Evolutionary conservation across 192 early-diverging fungal genomes (phyloP).

Genomic region (Pilaira anomala): DNA sequence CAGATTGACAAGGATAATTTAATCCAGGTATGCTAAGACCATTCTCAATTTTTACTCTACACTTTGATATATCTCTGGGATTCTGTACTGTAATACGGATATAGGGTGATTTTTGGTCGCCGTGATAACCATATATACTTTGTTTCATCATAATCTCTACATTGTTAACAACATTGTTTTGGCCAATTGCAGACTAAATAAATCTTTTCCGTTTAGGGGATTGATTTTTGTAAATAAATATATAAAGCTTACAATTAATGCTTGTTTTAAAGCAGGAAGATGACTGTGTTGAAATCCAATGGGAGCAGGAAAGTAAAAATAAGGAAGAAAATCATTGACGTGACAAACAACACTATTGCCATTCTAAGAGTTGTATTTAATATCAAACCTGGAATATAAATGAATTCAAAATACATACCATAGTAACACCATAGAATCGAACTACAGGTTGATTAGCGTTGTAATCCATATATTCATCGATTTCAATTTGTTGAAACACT

Average conservation of each 20-base stretch:
- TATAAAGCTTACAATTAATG: slow-evolving; percentile 52
- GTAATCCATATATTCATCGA: slow-evolving; percentile 75
- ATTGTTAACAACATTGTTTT: slow-evolving; percentile 44
- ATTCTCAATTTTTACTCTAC: slow-evolving; percentile 40
- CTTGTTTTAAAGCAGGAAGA: slow-evolving; percentile 46
- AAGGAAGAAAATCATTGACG: slow-evolving; percentile 87
- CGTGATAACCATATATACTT: slow-evolving; percentile 86
- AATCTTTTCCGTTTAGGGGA: too few species aligned
- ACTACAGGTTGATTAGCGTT: slow-evolving; percentile 53
- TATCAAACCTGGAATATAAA: neutral
- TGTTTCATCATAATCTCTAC: slow-evolving; percentile 76
- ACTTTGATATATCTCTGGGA: slow-evolving; percentile 41
- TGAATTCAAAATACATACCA: slow-evolving; percentile 44
- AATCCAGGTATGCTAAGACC: slow-evolving; percentile 57
- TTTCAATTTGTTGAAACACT: slow-evolving; percentile 96
- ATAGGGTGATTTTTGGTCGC: slow-evolving; percentile 75
- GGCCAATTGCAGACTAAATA: slow-evolving; percentile 38
- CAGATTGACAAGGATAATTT: slow-evolving; percentile 39
- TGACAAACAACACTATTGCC: slow-evolving; percentile 91
- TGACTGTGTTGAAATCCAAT: slow-evolving; percentile 63
- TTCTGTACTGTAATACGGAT: slow-evolving; percentile 70
- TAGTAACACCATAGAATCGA: slow-evolving; percentile 85
- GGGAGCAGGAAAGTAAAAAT: slow-evolving; percentile 94
- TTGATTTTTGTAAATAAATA: slow-evolving; percentile 29
- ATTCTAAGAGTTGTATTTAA: slow-evolving; percentile 49